Evolutionary conservation across 1,139 yeast genomes (phyloP).

Genomic region (Protomyces macrosporus): DNA sequence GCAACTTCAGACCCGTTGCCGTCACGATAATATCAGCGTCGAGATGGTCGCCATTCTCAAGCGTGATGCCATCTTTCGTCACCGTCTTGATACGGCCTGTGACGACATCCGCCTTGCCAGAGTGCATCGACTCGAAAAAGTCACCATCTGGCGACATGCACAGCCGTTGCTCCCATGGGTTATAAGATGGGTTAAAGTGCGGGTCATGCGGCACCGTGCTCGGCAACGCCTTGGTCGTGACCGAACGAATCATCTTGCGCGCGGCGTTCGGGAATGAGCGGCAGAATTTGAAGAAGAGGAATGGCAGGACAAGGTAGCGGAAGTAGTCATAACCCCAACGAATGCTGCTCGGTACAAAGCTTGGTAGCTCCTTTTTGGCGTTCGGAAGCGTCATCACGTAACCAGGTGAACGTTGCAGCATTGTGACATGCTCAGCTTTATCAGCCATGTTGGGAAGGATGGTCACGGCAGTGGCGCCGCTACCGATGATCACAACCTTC

Average conservation of each 20-base stretch:
- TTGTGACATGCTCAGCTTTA: slow-evolving; percentile 45
- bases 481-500: slow-evolving; percentile 45
- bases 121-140: slow-evolving; percentile 42
- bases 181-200: slow-evolving; percentile 15
- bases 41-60: slow-evolving; percentile 42
- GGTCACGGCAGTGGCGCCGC: slow-evolving; percentile 47
- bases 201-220: slow-evolving; percentile 10
- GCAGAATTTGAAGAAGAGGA: slow-evolving; percentile 36
- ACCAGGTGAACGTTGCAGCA: slow-evolving; percentile 46
- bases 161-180: slow-evolving; percentile 16
- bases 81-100: slow-evolving; percentile 41
- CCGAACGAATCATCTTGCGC: slow-evolving; percentile 39
- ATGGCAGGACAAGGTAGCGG: slow-evolving; percentile 40
- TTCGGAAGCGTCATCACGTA: slow-evolving; percentile 43
- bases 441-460: slow-evolving; percentile 46
- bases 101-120: slow-evolving; percentile 42
- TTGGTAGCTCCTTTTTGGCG: slow-evolving; percentile 40
- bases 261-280: slow-evolving; percentile 41
- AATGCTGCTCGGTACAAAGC: slow-evolving; percentile 13
- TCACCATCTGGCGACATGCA: slow-evolving; percentile 44
- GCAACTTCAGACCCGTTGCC: slow-evolving; percentile 42
- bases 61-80: slow-evolving; percentile 41
- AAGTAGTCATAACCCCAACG: not conserved
- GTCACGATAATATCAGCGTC: slow-evolving; percentile 44
- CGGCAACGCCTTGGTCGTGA: slow-evolving; percentile 6